Evolutionary conservation across 148 eudicot genomes (phyloP).

Genomic region (Dianthus caryophyllus): DNA sequence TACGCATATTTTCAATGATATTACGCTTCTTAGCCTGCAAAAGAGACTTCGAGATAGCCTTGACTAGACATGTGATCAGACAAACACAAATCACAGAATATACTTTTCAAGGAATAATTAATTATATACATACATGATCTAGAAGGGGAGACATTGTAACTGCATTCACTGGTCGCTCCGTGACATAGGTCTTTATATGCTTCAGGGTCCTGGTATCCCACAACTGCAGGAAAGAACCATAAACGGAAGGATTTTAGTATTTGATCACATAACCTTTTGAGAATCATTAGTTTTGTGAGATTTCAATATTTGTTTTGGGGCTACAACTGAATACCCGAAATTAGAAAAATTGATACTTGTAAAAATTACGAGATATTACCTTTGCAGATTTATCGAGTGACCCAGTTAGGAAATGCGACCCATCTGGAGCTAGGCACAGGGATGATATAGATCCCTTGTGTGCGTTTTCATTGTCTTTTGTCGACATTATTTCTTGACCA

Average conservation of each 20-base stretch:
- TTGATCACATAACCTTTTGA: no score
- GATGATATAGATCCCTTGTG: constrained; percentile 77
- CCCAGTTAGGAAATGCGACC: constrained; percentile 85
- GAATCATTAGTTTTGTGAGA: no score
- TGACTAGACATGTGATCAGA: neutral
- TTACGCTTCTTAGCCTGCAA: neutral
- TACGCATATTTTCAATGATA: neutral
- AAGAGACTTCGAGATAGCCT: neutral
- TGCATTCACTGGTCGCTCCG: constrained; percentile 91
- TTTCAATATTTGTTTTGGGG: no score
- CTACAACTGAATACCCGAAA: neutral
- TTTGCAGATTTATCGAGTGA: constrained; percentile 89
- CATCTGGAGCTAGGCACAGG: constrained; percentile 63
- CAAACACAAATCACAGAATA: neutral
- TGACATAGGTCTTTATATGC: constrained; percentile 72
- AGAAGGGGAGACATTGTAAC: constrained; percentile 88
- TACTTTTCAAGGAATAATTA: neutral
- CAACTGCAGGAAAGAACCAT: constrained; percentile 38
- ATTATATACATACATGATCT: constrained; percentile 72
- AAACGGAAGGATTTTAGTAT: no score
- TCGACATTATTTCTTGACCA: constrained; percentile 60
- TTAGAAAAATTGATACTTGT: neutral
- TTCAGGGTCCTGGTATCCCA: constrained; percentile 82
- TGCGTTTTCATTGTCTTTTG: constrained; percentile 59
- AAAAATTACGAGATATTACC: constrained; percentile 33